These are phyloP conservation scores for Calocybe gangraenosa DNA, from an alignment of 768 basidiomycete genomes.

Conservation along the genomic window DNA sequence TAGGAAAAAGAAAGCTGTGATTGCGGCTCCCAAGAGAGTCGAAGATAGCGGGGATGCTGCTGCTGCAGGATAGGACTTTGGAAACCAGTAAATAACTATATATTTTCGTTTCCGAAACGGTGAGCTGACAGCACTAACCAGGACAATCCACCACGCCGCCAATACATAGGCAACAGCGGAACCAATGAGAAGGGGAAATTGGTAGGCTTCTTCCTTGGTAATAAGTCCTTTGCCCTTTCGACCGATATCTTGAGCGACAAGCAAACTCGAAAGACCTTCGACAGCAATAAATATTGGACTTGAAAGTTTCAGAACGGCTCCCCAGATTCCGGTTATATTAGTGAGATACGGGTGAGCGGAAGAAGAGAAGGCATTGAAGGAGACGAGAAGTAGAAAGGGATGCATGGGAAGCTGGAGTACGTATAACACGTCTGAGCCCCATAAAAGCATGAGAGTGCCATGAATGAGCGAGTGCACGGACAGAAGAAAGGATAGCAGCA, in stretches of 20 bases:
- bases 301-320: slow-evolving; percentile 59
- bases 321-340: slow-evolving; percentile 67
- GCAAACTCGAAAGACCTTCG: slow-evolving; percentile 80
- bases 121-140: slow-evolving; percentile 40
- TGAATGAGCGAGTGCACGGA: slow-evolving; percentile 77
- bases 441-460: slow-evolving; percentile 70
- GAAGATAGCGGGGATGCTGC: slow-evolving; percentile 84
- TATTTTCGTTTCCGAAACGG: neutral
- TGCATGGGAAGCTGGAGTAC: slow-evolving; percentile 85
- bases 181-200: slow-evolving; percentile 71
- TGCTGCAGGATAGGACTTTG: slow-evolving; percentile 75
- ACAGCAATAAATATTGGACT: slow-evolving; percentile 78
- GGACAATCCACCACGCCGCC: slow-evolving; percentile 85
- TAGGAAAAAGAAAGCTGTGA: slow-evolving; percentile 87
- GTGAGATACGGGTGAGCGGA: slow-evolving; percentile 54
- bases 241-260: slow-evolving; percentile 79
- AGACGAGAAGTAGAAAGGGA: slow-evolving; percentile 80
- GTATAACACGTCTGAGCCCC: slow-evolving; percentile 67
- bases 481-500: slow-evolving; percentile 75
- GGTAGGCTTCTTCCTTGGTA: slow-evolving; percentile 65
- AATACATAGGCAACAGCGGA: slow-evolving; percentile 77
- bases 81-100: neutral
- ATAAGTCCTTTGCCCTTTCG: slow-evolving; percentile 72
- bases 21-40: slow-evolving; percentile 81
- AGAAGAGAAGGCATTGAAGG: slow-evolving; percentile 80